phyloP scores from a whole-genome alignment of 176 grass and related monocot genomes.

The Elymus sibiricus region DNA sequence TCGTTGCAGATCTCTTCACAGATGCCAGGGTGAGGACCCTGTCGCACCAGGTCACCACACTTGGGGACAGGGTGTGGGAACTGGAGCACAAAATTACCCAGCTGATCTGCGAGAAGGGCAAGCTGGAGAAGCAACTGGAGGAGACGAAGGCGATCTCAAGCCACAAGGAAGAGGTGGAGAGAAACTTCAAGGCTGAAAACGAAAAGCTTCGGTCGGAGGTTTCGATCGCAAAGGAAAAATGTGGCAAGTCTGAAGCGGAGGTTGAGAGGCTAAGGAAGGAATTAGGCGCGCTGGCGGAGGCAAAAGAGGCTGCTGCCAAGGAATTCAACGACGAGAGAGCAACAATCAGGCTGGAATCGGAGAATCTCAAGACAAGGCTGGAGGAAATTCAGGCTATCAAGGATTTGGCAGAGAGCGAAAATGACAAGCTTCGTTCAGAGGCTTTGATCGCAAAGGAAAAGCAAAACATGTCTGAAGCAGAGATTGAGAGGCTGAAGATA shows the following conservation, averaged over 20 bases:
- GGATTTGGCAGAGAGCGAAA: neutral
- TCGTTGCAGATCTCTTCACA: conserved; percentile 8
- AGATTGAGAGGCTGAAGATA: neutral
- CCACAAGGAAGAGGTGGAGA: conserved; percentile 23
- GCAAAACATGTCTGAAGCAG: neutral
- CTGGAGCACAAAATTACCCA: neutral
- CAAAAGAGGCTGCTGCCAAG: neutral
- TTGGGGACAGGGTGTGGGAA: conserved; percentile 2
- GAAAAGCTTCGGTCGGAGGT: neutral
- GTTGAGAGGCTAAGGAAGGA: neutral
- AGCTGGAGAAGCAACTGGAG: conserved; percentile 22
- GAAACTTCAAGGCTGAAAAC: conserved; percentile 6
- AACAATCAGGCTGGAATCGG: neutral
- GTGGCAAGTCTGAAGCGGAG: neutral
- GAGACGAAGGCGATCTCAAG: neutral
- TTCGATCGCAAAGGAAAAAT: neutral
- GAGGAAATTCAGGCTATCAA: neutral
- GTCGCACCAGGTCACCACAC: neutral
- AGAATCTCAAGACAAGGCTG: neutral
- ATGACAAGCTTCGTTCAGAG: neutral
- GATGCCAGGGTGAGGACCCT: conserved; percentile 25
- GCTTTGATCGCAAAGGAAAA: conserved; percentile 1
- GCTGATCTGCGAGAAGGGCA: neutral
- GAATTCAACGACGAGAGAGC: neutral
- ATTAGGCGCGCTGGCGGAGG: neutral